phyloP scores from a whole-genome alignment of 2,329 filamentous ascomycete species.

The Colletotrichum sansevieriae region DNA sequence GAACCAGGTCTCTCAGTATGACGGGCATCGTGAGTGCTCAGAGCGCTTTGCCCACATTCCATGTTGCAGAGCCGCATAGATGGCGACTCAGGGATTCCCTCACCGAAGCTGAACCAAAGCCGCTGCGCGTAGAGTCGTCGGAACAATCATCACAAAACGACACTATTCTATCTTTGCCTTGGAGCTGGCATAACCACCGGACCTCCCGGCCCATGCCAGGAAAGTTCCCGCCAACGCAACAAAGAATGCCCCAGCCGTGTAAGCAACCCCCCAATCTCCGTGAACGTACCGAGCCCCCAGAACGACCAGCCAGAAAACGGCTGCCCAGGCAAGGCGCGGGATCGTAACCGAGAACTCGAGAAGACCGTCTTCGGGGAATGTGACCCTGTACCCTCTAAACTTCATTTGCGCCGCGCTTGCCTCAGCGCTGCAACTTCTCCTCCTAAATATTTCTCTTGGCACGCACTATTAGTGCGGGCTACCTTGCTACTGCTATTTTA shows the following conservation, averaged over 20 bases:
- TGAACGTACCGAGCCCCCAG: background rate
- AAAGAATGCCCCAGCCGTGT: slow-evolving; percentile 25
- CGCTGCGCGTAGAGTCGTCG: no score
- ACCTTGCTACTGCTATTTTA: no score
- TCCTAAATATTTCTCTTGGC: no score
- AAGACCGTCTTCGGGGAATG: background rate
- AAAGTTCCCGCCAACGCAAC: slow-evolving; percentile 8
- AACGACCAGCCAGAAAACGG: background rate
- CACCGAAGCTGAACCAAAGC: no score
- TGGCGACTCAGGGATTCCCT: no score
- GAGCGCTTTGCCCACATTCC: no score
- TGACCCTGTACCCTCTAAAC: background rate
- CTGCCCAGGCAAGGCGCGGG: background rate
- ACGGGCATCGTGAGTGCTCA: no score
- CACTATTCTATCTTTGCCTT: background rate
- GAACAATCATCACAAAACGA: background rate
- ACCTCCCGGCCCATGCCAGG: background rate
- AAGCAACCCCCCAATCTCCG: slow-evolving; percentile 13
- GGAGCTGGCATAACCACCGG: background rate
- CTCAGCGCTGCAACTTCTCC: no score
- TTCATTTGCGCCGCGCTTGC: no score
- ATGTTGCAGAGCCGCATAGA: no score
- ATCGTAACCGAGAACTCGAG: rapidly evolving
- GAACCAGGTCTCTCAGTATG: no score
- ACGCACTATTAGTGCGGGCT: no score